Evolutionary conservation across 2,329 filamentous ascomycete species (phyloP).

Genomic region (Epichloe gansuensis): DNA sequence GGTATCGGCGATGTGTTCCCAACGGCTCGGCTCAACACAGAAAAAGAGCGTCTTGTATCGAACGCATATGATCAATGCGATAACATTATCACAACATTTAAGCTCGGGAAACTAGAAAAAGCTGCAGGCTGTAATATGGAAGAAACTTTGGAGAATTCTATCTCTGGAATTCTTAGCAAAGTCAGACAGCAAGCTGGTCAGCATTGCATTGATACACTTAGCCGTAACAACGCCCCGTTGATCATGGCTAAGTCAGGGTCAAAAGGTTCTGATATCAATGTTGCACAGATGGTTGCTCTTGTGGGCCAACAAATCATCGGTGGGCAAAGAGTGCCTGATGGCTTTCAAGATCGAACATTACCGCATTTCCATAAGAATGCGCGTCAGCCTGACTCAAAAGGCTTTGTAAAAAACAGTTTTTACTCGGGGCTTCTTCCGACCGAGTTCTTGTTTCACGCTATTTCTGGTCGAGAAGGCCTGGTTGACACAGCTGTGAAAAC

Average conservation of each 20-base stretch:
- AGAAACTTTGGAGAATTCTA: slow-evolving; percentile 77
- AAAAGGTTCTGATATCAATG: slow-evolving; percentile 95
- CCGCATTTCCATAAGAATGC: slow-evolving; percentile 94
- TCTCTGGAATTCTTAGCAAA: slow-evolving; percentile 82
- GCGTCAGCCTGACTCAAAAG: slow-evolving; percentile 84
- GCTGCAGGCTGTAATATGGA: slow-evolving; percentile 83
- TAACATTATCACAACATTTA: slow-evolving; percentile 68
- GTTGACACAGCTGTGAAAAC: slow-evolving; percentile 99
- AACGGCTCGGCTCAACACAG: slow-evolving; percentile 51
- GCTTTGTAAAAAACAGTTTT: slow-evolving; percentile 95
- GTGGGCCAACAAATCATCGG: slow-evolving; percentile 98
- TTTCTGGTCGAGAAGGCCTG: slow-evolving; percentile 94
- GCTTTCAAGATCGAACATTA: slow-evolving; percentile 88
- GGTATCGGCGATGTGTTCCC: slow-evolving; percentile 93
- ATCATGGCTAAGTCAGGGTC: slow-evolving; percentile 97
- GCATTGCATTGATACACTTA: slow-evolving; percentile 80
- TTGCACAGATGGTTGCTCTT: slow-evolving; percentile 95
- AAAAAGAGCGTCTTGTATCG: slow-evolving; percentile 65
- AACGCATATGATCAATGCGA: slow-evolving; percentile 72
- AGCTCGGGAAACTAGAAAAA: slow-evolving; percentile 69
- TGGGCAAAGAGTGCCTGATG: slow-evolving; percentile 81
- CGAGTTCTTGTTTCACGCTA: slow-evolving; percentile 96
- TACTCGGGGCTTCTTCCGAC: slow-evolving; percentile 82
- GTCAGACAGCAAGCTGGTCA: slow-evolving; percentile 86
- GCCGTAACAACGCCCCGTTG: slow-evolving; percentile 80